phyloP scores from a whole-genome alignment of 2,329 filamentous ascomycete genomes.

The Aspergillus novofumigatus region DNA sequence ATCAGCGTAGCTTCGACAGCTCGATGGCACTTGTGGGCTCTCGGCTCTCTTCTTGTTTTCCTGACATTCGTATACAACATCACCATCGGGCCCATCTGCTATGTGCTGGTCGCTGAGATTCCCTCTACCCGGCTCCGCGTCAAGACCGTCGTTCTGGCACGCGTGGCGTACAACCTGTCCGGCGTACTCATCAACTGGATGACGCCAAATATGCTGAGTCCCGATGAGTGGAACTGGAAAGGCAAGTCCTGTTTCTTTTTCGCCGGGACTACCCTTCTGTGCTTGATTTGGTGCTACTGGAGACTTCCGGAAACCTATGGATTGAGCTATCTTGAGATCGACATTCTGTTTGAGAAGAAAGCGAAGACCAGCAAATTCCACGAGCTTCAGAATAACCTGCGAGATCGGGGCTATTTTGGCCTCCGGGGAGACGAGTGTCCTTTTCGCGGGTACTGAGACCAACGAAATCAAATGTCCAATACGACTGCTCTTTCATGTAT shows the following conservation, averaged over 20 bases:
- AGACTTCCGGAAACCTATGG: constrained; percentile 70
- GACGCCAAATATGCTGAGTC: constrained; percentile 78
- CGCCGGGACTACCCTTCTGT: constrained; percentile 69
- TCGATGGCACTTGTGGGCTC: constrained; percentile 30
- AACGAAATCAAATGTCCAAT: too few species aligned
- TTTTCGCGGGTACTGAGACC: background rate
- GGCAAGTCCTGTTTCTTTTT: constrained; percentile 82
- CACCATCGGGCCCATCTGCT: constrained; percentile 52
- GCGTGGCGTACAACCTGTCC: constrained; percentile 48
- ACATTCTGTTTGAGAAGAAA: constrained; percentile 69
- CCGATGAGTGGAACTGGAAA: constrained; percentile 74
- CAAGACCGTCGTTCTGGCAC: constrained; percentile 52
- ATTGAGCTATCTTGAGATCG: constrained; percentile 75
- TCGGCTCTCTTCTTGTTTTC: constrained; percentile 48
- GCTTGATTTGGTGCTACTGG: constrained; percentile 73
- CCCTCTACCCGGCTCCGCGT: constrained; percentile 51
- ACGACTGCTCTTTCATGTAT: too few species aligned
- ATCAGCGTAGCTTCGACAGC: constrained; percentile 17
- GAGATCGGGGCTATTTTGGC: background rate
- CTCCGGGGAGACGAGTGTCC: background rate
- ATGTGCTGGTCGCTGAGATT: constrained; percentile 50
- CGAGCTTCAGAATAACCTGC: background rate
- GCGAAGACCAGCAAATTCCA: constrained; percentile 6
- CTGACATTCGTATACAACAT: constrained; percentile 54
- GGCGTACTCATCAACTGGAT: constrained; percentile 59